A percentile compares a stretch with the other conserved stretches of the same genome.
Evolutionary conservation across 345 rosid species (phyloP).

Genomic region (Eucalyptus curtisii): DNA sequence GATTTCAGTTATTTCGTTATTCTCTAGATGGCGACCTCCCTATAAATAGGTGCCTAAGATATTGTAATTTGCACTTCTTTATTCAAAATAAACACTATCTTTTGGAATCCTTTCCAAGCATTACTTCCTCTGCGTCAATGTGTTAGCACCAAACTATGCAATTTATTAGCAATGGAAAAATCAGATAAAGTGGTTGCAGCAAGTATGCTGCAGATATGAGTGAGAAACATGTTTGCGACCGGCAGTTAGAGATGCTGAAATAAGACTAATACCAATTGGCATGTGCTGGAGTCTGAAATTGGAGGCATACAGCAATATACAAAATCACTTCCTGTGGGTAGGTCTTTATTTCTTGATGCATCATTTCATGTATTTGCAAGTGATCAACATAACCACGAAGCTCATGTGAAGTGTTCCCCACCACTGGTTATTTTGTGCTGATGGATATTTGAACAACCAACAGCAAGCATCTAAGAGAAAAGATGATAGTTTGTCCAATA

Average conservation of each 20-base stretch:
- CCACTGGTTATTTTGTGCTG: not conserved
- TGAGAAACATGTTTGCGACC: not conserved
- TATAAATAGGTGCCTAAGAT: too few relatives aligned
- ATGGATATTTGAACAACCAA: not conserved
- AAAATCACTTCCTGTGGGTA: not conserved
- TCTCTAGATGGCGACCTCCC: too few relatives aligned
- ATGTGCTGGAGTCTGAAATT: not conserved
- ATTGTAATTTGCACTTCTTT: too few relatives aligned
- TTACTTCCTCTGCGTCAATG: too few relatives aligned
- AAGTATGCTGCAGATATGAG: not conserved
- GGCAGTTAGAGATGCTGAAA: not conserved
- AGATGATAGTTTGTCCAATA: not conserved
- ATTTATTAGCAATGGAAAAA: not conserved
- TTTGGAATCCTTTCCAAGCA: too few relatives aligned
- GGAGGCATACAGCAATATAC: not conserved
- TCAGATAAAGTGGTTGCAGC: not conserved
- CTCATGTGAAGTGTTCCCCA: not conserved
- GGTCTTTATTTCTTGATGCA: not conserved
- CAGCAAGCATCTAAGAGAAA: not conserved
- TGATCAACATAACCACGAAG: not conserved
- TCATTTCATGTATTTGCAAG: not conserved
- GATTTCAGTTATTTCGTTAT: too few relatives aligned
- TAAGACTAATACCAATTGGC: not conserved
- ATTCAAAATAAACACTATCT: too few relatives aligned
- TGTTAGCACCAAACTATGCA: not conserved